Evolutionary conservation across 2,329 filamentous ascomycete species (phyloP).

Genomic region (Trichoderma hamatum): DNA sequence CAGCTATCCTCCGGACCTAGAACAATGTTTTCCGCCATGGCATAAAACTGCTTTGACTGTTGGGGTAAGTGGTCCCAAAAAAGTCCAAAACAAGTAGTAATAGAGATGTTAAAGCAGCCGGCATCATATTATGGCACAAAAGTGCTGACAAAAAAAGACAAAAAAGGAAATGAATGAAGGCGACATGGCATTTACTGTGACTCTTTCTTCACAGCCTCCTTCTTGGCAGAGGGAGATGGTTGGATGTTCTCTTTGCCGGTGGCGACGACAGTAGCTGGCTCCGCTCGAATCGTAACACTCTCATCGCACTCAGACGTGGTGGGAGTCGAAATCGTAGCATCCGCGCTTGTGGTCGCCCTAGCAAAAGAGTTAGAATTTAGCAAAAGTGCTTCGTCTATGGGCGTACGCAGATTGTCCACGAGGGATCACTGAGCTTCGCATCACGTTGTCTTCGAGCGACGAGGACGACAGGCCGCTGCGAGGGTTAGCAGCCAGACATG

Average conservation of each 20-base stretch:
- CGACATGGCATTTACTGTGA: constrained; percentile 29
- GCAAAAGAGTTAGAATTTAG: constrained; percentile 40
- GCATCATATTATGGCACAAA: constrained; percentile 27
- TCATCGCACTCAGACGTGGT: constrained; percentile 56
- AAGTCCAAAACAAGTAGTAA: constrained; percentile 26
- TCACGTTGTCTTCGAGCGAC: constrained; percentile 36
- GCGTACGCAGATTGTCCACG: constrained; percentile 44
- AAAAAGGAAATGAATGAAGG: constrained; percentile 9
- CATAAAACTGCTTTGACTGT: constrained; percentile 35
- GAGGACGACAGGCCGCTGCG: constrained; percentile 36
- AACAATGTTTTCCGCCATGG: constrained; percentile 41
- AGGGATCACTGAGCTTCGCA: constrained; percentile 39
- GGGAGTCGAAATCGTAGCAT: constrained; percentile 45
- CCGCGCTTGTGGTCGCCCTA: constrained; percentile 44
- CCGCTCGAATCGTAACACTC: constrained; percentile 57
- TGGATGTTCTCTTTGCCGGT: constrained; percentile 47
- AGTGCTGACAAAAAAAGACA: constrained; percentile 26
- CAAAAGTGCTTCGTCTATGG: constrained; percentile 33
- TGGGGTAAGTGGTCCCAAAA: constrained; percentile 32
- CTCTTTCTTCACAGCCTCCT: constrained; percentile 42
- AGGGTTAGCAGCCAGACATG: constrained; percentile 18
- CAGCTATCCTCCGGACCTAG: constrained; percentile 41
- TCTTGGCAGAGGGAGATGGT: constrained; percentile 53
- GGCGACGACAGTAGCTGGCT: constrained; percentile 49
- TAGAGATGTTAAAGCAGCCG: constrained; percentile 28